Base-by-base conservation (phyloP, 106 monocot genomes). In the Dioscorea zingiberensis region DNA sequence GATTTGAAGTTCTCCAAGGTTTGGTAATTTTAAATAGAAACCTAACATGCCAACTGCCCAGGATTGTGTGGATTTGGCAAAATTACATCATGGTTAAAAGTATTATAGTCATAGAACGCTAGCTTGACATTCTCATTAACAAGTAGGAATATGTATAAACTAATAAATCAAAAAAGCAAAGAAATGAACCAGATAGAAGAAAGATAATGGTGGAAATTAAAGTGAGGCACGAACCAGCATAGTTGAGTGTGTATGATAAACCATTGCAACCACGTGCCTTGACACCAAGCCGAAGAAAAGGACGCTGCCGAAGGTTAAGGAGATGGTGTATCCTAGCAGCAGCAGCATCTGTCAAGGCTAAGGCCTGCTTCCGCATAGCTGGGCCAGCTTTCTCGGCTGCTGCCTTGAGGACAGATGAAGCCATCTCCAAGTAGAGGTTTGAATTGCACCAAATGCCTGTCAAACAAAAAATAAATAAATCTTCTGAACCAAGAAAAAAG, bases 261-360 rank as follows among this genome's bases (percentile, higher is more conserved):
- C 94, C 94, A 60, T 91, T 94, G 80, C 94, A 94, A 12, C 94
- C 94, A 14, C 94, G 87, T 13, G 90, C 82, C 68, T 90, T 94
- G 58, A 94, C 94, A 44, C 94, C 90, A 21, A 94, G 90, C 17
- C 67, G 68, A 46, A 94, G 94, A 55, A 82, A 94, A 2, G 84
- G 59, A 23, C 87, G 70, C 53, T 87, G 94, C 13, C 94, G 90
- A 45, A 85, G 70, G 73, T 76, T 73, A 13, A 94, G 94, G 3
- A 94, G 87, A 13, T 87, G 78, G 38, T 71, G 70, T 19, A 94
- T 81, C 63, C 94, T 76, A 11, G 70, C 46, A 26, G 94, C 94
- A 2, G 94, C 94, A 46, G 84, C 67, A 51, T 94, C 90, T 2
- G 94, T 90, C 58, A 94, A 32, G 0, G 87, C 55, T 54, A 94